A percentile compares a stretch with the other conserved stretches of the same genome.
These are phyloP conservation scores for Cucumis hystrix DNA, from an alignment of 306 rosid species.

Conservation along the genomic window DNA sequence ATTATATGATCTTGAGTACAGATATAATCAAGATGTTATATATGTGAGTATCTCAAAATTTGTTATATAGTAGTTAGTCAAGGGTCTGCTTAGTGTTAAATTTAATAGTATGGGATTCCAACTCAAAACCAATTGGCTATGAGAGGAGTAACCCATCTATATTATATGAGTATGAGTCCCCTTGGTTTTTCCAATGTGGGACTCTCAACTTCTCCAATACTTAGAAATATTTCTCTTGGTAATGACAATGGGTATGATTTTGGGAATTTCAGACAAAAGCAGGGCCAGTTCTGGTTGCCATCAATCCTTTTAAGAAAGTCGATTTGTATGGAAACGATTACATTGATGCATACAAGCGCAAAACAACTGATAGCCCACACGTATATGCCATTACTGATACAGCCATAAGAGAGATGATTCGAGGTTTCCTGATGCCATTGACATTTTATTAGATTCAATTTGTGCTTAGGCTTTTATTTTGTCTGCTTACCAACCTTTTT, in stretches of 20 bases:
- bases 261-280: constrained; percentile 73
- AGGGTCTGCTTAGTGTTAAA: neutral
- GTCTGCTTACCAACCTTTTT: constrained; percentile 8
- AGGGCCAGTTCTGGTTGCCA: constrained; percentile 93
- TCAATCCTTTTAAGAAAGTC: constrained; percentile 93
- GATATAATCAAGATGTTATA: constrained; percentile 83
- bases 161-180: too few relatives aligned
- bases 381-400: constrained; percentile 94
- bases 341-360: constrained; percentile 75
- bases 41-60: constrained; percentile 46
- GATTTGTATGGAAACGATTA: constrained; percentile 67
- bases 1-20: constrained; percentile 69
- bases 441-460: neutral
- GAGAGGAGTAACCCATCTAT: too few relatives aligned
- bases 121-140: too few relatives aligned
- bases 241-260: constrained; percentile 11
- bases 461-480: constrained; percentile 8
- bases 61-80: constrained; percentile 3
- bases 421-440: constrained; percentile 35
- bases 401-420: constrained; percentile 85
- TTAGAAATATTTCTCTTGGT: neutral
- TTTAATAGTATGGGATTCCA: too few relatives aligned
- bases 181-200: too few relatives aligned
- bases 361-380: constrained; percentile 66
- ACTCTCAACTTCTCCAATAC: too few relatives aligned